These are phyloP conservation scores for Centella asiatica DNA, from an alignment of 129 eudicot species.

Conservation along the genomic window DNA sequence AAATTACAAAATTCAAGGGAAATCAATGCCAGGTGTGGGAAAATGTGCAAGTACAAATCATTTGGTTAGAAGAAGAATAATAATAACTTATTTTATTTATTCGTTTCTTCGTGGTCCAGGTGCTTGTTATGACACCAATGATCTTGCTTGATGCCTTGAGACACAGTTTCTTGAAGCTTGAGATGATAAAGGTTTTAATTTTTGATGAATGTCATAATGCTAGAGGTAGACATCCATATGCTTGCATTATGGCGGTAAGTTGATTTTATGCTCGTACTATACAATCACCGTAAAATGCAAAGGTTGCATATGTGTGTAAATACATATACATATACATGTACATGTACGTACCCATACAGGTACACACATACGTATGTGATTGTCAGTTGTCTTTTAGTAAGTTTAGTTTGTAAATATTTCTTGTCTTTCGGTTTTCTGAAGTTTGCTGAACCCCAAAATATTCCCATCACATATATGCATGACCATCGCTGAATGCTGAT, in stretches of 20 bases:
- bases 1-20: background rate
- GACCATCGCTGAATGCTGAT: no score
- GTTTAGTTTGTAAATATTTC: no score
- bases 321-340: background rate
- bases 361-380: no score
- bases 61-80: background rate
- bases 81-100: background rate
- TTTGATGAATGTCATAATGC: conserved; percentile 98
- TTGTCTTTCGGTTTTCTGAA: no score
- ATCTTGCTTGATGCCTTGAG: conserved; percentile 71
- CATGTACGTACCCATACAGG: no score
- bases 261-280: background rate
- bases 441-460: no score
- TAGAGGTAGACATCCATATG: conserved; percentile 65
- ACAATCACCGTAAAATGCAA: background rate
- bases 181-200: conserved; percentile 55
- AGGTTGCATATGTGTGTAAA: background rate
- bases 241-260: conserved; percentile 73
- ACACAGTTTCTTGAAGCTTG: conserved; percentile 47
- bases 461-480: no score
- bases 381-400: no score
- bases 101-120: conserved; percentile 31
- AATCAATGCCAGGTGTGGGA: background rate
- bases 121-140: conserved; percentile 81
- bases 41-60: no score